phyloP scores from a whole-genome alignment of 2,329 filamentous ascomycete species.

The Aspergillus clavatus region DNA sequence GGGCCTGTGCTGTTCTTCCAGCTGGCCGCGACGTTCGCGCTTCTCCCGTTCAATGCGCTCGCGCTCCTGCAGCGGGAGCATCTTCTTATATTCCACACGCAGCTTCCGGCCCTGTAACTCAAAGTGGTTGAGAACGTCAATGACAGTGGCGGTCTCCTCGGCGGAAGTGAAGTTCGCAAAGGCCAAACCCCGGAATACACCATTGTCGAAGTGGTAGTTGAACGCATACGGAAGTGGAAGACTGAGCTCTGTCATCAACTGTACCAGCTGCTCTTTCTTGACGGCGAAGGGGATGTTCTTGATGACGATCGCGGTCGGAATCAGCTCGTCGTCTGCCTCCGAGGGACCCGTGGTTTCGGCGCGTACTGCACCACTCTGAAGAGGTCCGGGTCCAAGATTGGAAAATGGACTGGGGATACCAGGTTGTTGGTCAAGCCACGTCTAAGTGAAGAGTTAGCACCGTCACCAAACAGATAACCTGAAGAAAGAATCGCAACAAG shows the following conservation, averaged over 20 bases:
- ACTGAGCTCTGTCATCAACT: constrained; percentile 89
- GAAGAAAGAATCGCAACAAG: too few relatives aligned
- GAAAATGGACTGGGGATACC: constrained; percentile 45
- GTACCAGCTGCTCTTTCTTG: constrained; percentile 90
- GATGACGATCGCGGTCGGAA: constrained; percentile 96
- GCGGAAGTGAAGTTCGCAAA: constrained; percentile 98
- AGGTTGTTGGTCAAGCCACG: constrained; percentile 58
- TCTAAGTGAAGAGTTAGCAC: constrained; percentile 38
- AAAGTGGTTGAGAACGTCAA: constrained; percentile 90
- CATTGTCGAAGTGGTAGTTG: constrained; percentile 99
- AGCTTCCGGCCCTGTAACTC: constrained; percentile 92
- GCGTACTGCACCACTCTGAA: constrained; percentile 39
- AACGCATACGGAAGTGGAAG: constrained; percentile 95
- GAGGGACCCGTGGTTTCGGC: constrained; percentile 37
- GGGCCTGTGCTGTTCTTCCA: constrained; percentile 92
- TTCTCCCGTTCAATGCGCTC: constrained; percentile 97
- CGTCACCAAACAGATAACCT: constrained; percentile 2
- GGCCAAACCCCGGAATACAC: constrained; percentile 89
- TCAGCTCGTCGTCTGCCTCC: constrained; percentile 70
- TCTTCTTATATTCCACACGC: constrained; percentile 98
- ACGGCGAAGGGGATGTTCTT: constrained; percentile 99
- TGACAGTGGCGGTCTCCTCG: constrained; percentile 87
- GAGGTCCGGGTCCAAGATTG: constrained; percentile 40
- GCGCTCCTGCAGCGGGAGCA: constrained; percentile 89
- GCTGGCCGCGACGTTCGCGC: constrained; percentile 87